Evolutionary conservation across 805 yeast genomes (phyloP), one percentile per base, ranked within the genome.

Genomic region (Blastobotrys peoriensis): DNA sequence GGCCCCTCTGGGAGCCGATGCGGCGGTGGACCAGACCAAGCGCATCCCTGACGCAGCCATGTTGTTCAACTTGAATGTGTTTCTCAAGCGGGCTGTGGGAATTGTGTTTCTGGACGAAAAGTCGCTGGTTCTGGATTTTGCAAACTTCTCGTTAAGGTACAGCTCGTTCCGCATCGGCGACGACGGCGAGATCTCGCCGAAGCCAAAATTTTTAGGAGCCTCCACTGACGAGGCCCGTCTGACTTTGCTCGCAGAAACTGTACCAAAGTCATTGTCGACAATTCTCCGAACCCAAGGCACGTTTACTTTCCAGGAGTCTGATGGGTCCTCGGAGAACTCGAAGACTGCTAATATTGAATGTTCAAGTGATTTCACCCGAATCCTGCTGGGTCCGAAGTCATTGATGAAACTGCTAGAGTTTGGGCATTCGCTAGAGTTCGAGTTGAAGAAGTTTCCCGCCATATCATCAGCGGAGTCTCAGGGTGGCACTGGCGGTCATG

Each of bases 361-460:
- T 10, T 38, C 40, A 4, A 52, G 55, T 35, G 51, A 53, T 21
- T 50, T 44, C 25, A 37, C 46, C n/a, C 34, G 40, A 3, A 36
- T 54, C 6, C 49, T 51, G 3, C 35, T 53, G 6, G 54, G 52
- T 28, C 59, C 59, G 0, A 51, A 48, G 4, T 40, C 57, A 1
- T 41, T 52, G 36, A 30, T 30, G 22, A 33, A 17, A 37, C 17
- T 38, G 20, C 22, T 33, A 10, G 40, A 41, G 39, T 41, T 38
- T 25, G 44, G 21, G 28, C 45, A 51, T 41, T 8, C 10, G 30
- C 30, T 25, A 13, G 30, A 25, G 13, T 8, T 8, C 10, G 30
- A 25, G 13, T 13, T 25, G 30, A 25, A 25, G 13, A 25, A 25
- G 13, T 8, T 25, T 25, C 30, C 13, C 13, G 10, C 8, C 13